Conservation (phyloP, 2,329 filamentous ascomycete genomes). For the Cordyceps cateniannulata region DNA sequence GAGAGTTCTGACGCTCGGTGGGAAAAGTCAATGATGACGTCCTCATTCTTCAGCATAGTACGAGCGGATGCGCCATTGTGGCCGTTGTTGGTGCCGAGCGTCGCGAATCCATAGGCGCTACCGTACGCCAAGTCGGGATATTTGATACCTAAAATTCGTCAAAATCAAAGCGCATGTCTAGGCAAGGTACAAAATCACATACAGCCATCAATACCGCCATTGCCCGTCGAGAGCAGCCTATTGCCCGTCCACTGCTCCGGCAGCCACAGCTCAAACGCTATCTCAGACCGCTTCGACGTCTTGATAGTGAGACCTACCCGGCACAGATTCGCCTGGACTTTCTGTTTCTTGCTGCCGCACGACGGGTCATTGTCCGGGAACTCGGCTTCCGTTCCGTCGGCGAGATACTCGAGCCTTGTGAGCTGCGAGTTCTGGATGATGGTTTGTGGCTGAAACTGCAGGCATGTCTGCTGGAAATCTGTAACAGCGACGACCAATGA, state of each 20-base stretch:
- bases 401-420: conserved; percentile 9
- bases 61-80: conserved; percentile 37
- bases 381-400: conserved; percentile 16
- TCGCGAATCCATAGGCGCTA: conserved; percentile 36
- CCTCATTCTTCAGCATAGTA: conserved; percentile 29
- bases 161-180: not conserved
- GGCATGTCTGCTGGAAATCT: not conserved
- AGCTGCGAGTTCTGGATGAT: not conserved
- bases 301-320: conserved; percentile 18
- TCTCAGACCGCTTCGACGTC: conserved; percentile 32
- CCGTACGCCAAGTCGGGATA: conserved; percentile 42
- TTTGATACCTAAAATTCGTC: conserved; percentile 27
- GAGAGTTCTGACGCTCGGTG: conserved; percentile 21
- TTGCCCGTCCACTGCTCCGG: conserved; percentile 36
- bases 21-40: conserved; percentile 30
- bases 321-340: conserved; percentile 18
- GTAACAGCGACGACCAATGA: not conserved
- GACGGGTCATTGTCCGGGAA: conserved; percentile 31
- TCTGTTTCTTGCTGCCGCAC: conserved; percentile 24
- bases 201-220: conserved; percentile 43
- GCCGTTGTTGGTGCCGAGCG: conserved; percentile 44
- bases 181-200: too few species aligned
- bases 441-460: not conserved
- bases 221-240: conserved; percentile 41
- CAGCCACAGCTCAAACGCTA: conserved; percentile 42